Evolutionary conservation across 352 stramenopile genomes (phyloP), one percentile per base, ranked within the genome.

Genomic region (Phytophthora citricola): DNA sequence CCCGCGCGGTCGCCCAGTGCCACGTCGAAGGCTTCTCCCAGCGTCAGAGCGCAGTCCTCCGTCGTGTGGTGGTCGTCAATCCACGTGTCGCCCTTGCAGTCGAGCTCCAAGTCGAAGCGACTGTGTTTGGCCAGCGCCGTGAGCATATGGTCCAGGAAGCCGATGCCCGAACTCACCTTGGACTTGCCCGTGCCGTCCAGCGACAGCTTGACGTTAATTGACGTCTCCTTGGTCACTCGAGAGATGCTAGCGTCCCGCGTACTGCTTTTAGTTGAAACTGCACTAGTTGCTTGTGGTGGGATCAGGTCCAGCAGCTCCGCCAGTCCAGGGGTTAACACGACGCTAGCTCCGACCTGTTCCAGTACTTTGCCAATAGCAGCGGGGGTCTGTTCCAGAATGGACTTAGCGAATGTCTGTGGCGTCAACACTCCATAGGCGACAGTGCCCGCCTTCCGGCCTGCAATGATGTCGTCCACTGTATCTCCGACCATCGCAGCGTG

Each of bases 41-140:
- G 75, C 41, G 93, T 94, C 67, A 99, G 89, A 26, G 89, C 87
- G 38, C 97, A 97, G 83, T 99, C 96, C 74, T 99, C 96, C 14
- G 89, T 95, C 40, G 94, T 98, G 76, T 99, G 96, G 70, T 99
- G 96, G 80, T 99, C 96, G 73, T 99, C 96, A 41, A 99, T 98
- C 87, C 91, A 98, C 34, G 92, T 91, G 74, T 99, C 96, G 56
- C 96, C 96, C 51, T 95, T 90, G 73, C 91, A 98, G 31, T 83
- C 72, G 6, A 98, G 83, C 48, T 91, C 75, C 9, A 98, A 57
- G 61, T 98, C 91, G 50, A 98, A 94, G 31, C 91, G 86, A 54
- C 84, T 94, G 72, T 98, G 92, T 78, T 98, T 91, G 26, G 91
- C 83, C 10, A 98, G 63, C 22, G 83, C 80, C 15, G 79, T 91